These are phyloP conservation scores for Ceratobasidium sp. DNA, from an alignment of 1,284 basidiomycete genomes.

Conservation along the genomic window DNA sequence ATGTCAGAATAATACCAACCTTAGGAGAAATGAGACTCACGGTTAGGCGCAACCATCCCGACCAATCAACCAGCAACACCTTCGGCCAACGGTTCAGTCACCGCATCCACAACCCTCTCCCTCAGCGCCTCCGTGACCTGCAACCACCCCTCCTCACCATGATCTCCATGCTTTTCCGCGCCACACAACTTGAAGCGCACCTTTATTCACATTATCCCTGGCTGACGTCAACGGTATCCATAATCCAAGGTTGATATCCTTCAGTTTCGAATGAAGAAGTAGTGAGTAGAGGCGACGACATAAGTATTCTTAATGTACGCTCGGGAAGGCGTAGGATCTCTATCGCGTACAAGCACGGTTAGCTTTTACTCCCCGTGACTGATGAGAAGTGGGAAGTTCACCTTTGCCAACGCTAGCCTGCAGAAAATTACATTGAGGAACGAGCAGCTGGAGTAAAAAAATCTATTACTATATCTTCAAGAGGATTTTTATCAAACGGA, in stretches of 20 bases:
- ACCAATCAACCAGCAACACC: no score
- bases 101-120: constrained; percentile 28
- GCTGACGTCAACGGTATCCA: not conserved
- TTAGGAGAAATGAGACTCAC: not conserved
- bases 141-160: not conserved
- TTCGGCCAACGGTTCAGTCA: no score
- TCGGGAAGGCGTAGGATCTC: constrained; percentile 24
- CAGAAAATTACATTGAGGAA: constrained; percentile 5
- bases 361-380: no score
- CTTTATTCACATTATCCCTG: not conserved
- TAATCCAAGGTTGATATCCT: not conserved
- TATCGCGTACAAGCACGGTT: not conserved
- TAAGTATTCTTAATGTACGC: constrained; percentile 24
- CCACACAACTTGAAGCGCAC: not conserved
- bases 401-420: no score
- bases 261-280: not conserved
- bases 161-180: constrained; percentile 2
- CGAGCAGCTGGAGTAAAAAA: not conserved
- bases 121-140: constrained; percentile 8
- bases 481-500: no score
- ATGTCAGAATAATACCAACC: no score
- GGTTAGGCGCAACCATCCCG: constrained; percentile 11
- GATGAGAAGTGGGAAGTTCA: no score
- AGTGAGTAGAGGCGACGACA: not conserved
- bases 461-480: not conserved